Base-by-base conservation (phyloP, 2,329 filamentous ascomycete species). In the Diaporthe vaccinii region DNA sequence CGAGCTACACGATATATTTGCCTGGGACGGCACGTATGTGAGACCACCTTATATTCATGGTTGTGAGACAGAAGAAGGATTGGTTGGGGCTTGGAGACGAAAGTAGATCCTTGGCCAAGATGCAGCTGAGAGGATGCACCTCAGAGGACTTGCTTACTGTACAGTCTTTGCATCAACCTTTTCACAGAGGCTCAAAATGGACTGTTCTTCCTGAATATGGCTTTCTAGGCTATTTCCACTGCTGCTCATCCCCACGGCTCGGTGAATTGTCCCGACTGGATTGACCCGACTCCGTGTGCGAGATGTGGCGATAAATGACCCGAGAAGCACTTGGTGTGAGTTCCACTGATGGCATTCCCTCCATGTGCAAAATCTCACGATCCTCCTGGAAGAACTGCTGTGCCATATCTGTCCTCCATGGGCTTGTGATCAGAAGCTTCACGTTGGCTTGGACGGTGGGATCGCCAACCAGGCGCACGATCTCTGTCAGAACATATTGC, bases 341-440 rank as follows among this genome's bases (percentile, higher is more conserved):
- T 22, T 53, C 31, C 12, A 22, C 3, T 2, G 31, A 39, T 22
- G 34, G 65, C 31, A 68, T 25, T 1, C 28, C 62, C 34, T 39
- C 31, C 65, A 68, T 53, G 9, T 53, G 14, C 4, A 68, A 3
- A 4, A 53, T 25, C 4, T 68, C 46, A 39, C 8, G 1, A 34
- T 53, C 65, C 22, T 39, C 31, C 12, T 28, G 22, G 15, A 68
- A 68, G 20, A 39, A 39, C 12, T 39, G 62, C 8, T 34, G 44
- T 3, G 62, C 14, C 7, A 53, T 36, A 0, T 20, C 14, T n/a
- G 73, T 70, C 55, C 57, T 74, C 55, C 41, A 61, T 5, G 65
- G 73, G 31, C 73, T 74, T 15, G 73, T 74, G n/a, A 74, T 36
- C 2, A 74, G 65, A 20, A 74, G 28, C 20, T 71, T 74, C 8